Base-by-base conservation (phyloP, 1,284 basidiomycete genomes). In the Phenoliferia sp. region DNA sequence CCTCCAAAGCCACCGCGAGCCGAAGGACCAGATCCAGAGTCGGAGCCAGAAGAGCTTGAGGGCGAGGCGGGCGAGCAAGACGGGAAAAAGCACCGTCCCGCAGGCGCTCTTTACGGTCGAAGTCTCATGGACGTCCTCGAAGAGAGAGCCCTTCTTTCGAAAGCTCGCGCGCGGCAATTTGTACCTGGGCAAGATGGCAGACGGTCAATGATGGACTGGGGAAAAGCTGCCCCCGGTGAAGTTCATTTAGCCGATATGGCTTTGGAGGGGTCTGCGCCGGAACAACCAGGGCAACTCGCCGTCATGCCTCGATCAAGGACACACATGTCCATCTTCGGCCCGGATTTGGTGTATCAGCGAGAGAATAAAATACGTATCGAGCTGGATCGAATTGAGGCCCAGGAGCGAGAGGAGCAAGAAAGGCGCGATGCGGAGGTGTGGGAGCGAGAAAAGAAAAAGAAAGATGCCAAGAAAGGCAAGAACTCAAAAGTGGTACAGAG, bases 91-190 rank as follows among this genome's bases (percentile, higher is more conserved):
- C 32, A 57, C 17, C 62, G 68, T 1, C 68, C 72, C 0, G 70
- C 72, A 0, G 72, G 72, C 12, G 68, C 67, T 31, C 63, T 73
- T 2, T 73, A 73, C 59, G 72, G 72, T 22, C 63, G 72, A 3
- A 65, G 62, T 3, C 34, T 73, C 35, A 63, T 73, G 66, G 72
- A 72, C 55, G 70, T 72, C 28, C 67, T 73, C 44, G 68, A 63
- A 2, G 72, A 73, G 39, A 48, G 70, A 9, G 62, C 64, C 26
- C 59, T 56, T 9, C 7, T 61, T 16, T 39, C 64, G 22, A 68
- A 68, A 48, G 58, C 52, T 0, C 62, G 66, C 56, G 59, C 62
- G 48, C 34, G 61, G 39, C 64, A 67, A 5, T 72, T 65, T 59
- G 59, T 69, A n/a, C 65, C 68, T 0, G 70, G 66, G 2, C 56